A percentile compares a stretch with the other conserved stretches of the same genome.
Evolutionary conservation across 306 rosid genomes (phyloP).

Genomic region (Cucurbita argyrosperma): DNA sequence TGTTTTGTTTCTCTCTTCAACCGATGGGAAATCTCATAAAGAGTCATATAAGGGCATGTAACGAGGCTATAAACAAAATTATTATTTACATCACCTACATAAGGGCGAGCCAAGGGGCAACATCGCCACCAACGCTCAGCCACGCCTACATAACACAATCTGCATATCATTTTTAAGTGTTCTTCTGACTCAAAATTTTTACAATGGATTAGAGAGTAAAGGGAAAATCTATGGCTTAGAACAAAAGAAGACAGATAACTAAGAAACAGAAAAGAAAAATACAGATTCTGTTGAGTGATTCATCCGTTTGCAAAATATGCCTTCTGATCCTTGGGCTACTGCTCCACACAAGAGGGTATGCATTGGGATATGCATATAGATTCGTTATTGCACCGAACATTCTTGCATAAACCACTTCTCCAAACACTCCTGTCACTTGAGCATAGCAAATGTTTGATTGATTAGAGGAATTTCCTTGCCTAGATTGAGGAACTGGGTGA

Average conservation of each 20-base stretch:
- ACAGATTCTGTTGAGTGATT: conserved; percentile 59
- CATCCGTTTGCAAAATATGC: conserved; percentile 53
- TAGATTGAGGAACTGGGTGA: conserved; percentile 15
- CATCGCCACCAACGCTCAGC: background rate
- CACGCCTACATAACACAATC: background rate
- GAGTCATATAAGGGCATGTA: background rate
- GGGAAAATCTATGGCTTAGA: conserved; percentile 17
- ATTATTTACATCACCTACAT: background rate
- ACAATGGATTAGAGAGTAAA: background rate
- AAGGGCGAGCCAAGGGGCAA: background rate
- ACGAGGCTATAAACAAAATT: background rate
- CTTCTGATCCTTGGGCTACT: conserved; percentile 55
- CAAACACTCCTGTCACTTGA: conserved; percentile 30
- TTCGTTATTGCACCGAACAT: conserved; percentile 54
- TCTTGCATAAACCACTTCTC: conserved; percentile 60
- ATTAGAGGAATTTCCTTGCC: background rate
- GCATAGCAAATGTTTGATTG: conserved; percentile 14
- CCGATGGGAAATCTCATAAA: too few relatives aligned
- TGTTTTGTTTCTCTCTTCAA: too few relatives aligned
- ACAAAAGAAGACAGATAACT: conserved; percentile 55
- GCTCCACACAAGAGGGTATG: conserved; percentile 34
- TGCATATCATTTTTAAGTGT: background rate
- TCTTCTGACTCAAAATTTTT: conserved; percentile 6
- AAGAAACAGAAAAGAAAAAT: conserved; percentile 62
- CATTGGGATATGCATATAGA: conserved; percentile 39